A percentile compares a stretch with the other conserved stretches of the same genome.
These are phyloP conservation scores for Irpex sp. DNA, from an alignment of 1,284 basidiomycete genomes.

Conservation along the genomic window DNA sequence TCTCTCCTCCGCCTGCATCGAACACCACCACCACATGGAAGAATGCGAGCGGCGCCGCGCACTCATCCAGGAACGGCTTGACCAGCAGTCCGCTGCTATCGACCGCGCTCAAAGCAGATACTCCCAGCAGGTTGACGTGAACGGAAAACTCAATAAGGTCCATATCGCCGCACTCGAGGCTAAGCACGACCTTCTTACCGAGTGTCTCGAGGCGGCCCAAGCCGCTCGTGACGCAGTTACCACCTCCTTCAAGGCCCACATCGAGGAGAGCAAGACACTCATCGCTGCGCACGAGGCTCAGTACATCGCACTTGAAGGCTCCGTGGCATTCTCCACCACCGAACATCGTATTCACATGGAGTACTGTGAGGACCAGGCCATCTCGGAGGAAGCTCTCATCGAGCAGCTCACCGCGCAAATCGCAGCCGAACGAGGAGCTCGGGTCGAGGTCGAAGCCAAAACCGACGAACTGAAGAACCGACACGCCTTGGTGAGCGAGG, in stretches of 20 bases:
- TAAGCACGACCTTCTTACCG: not conserved
- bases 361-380: not conserved
- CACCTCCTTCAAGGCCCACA: not conserved
- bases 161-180: not conserved
- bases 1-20: not conserved
- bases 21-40: not conserved
- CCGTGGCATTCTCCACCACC: not conserved
- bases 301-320: not conserved
- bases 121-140: not conserved
- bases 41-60: not conserved
- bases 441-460: not conserved
- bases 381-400: not conserved
- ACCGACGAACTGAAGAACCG: not conserved
- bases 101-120: not conserved
- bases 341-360: not conserved
- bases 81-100: not conserved
- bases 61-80: not conserved
- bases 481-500: not conserved
- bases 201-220: not conserved
- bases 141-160: not conserved
- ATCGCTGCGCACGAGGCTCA: not conserved
- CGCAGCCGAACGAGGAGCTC: not conserved
- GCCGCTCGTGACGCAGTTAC: not conserved
- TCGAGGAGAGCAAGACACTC: not conserved
- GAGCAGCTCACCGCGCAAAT: not conserved